A percentile compares a stretch with the other conserved stretches of the same genome.
Evolutionary conservation across 768 basidiomycete genomes (phyloP).

Genomic region (Kwoniella dendrophila): DNA sequence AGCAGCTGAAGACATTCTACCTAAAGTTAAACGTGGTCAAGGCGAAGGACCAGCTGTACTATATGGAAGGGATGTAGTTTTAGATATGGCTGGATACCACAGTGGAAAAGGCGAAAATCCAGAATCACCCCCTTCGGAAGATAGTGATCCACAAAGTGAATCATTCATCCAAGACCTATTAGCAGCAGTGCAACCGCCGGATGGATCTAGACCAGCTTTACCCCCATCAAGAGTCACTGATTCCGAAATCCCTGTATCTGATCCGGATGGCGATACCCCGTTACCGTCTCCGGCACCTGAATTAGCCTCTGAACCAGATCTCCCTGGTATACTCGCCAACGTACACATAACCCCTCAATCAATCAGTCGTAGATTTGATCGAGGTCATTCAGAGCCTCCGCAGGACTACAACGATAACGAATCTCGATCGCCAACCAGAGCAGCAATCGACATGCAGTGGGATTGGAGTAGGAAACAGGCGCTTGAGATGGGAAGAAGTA

Average conservation of each 20-base stretch:
- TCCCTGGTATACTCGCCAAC: constrained; percentile 15
- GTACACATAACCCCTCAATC: constrained; percentile 10
- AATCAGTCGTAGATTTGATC: constrained; percentile 23
- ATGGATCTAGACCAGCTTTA: constrained; percentile 31
- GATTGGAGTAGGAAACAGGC: constrained; percentile 83
- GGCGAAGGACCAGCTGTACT: constrained; percentile 64
- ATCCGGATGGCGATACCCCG: constrained; percentile 46
- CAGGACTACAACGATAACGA: constrained; percentile 16
- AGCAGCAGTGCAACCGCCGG: constrained; percentile 26
- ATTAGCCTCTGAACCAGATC: constrained; percentile 19
- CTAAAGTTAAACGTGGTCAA: constrained; percentile 58
- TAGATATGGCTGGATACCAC: constrained; percentile 79
- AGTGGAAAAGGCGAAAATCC: constrained; percentile 12
- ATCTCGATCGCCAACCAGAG: constrained; percentile 12
- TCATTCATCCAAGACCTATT: constrained; percentile 27
- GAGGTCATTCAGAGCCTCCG: constrained; percentile 46
- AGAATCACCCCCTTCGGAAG: constrained; percentile 15
- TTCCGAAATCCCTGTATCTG: constrained; percentile 35
- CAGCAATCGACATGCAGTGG: constrained; percentile 73
- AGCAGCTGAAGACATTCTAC: constrained; percentile 61
- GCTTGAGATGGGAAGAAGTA: constrained; percentile 7
- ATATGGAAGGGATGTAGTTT: constrained; percentile 71
- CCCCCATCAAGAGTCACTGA: constrained; percentile 18
- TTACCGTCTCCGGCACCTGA: constrained; percentile 42
- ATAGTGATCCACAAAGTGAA: constrained; percentile 16